Conservation (phyloP, 2,329 filamentous ascomycete genomes). For the Ophiostoma fasciatum region DNA sequence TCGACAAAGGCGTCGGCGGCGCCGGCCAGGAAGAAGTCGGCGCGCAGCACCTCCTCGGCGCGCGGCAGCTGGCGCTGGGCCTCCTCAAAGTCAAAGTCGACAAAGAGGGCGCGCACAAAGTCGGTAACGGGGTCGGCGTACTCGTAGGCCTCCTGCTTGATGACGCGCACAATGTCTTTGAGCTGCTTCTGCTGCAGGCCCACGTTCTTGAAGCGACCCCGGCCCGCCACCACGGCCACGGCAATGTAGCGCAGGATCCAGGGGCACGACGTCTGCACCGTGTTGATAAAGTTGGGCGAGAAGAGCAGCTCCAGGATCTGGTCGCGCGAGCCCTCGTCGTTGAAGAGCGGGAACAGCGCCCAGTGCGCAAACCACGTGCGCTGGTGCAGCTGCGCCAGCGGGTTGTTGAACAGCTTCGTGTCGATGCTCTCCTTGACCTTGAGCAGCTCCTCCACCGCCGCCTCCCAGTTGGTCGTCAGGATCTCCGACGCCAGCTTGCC, state of each 20-base stretch:
- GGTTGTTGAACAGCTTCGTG: slow-evolving; percentile 89
- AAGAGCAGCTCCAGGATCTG: slow-evolving; percentile 92
- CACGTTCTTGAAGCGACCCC: slow-evolving; percentile 65
- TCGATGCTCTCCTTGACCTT: slow-evolving; percentile 90
- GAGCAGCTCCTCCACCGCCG: slow-evolving; percentile 75
- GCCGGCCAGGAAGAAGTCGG: slow-evolving; percentile 88
- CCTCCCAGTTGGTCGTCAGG: slow-evolving; percentile 88
- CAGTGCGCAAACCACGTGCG: slow-evolving; percentile 97
- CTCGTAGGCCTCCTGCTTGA: slow-evolving; percentile 95
- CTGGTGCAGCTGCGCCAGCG: slow-evolving; percentile 87
- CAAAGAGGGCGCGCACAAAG: slow-evolving; percentile 90
- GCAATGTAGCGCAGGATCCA: slow-evolving; percentile 93
- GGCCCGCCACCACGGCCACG: slow-evolving; percentile 89
- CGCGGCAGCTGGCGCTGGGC: slow-evolving; percentile 75
- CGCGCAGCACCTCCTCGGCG: slow-evolving; percentile 80
- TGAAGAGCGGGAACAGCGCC: slow-evolving; percentile 97
- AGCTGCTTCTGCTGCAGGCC: slow-evolving; percentile 92
- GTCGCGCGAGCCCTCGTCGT: slow-evolving; percentile 84
- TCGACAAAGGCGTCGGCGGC: slow-evolving; percentile 84
- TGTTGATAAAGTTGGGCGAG: slow-evolving; percentile 96
- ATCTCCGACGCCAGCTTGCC: slow-evolving; percentile 96
- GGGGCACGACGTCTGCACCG: slow-evolving; percentile 92
- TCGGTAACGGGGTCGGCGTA: slow-evolving; percentile 92
- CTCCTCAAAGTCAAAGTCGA: slow-evolving; percentile 94
- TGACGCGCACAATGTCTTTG: slow-evolving; percentile 90